Evolutionary conservation across 768 basidiomycete genomes (phyloP).

Genomic region (Leucocoprinus sp.): DNA sequence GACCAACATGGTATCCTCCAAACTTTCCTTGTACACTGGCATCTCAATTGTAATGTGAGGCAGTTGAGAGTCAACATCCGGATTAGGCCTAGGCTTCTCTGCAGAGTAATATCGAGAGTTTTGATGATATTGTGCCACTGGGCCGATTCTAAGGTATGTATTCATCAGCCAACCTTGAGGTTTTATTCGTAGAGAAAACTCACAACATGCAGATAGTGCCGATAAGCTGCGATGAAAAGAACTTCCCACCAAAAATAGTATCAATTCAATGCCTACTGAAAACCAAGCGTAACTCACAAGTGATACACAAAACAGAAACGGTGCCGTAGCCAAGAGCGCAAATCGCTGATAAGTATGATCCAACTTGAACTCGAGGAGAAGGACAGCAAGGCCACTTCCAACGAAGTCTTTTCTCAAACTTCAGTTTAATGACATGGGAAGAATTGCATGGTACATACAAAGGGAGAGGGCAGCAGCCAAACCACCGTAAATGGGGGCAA

Average conservation of each 20-base stretch:
- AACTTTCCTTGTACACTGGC: constrained; percentile 83
- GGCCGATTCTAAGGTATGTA: constrained; percentile 48
- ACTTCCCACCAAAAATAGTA: too few relatives aligned
- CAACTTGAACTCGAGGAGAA: constrained; percentile 60
- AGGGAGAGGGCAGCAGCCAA: constrained; percentile 55
- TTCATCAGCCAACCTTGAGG: constrained; percentile 16
- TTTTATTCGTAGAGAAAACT: constrained; percentile 17
- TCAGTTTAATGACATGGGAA: neutral
- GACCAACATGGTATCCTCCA: constrained; percentile 71
- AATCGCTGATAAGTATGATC: constrained; percentile 62
- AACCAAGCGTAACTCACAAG: too few relatives aligned
- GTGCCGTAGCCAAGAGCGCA: constrained; percentile 52
- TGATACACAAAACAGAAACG: constrained; percentile 70
- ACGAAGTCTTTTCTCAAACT: constrained; percentile 48
- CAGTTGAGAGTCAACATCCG: constrained; percentile 52
- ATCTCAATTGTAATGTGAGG: constrained; percentile 77
- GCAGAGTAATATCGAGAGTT: constrained; percentile 83
- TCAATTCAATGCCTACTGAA: too few relatives aligned
- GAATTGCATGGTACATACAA: constrained; percentile 35
- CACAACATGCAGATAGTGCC: constrained; percentile 60
- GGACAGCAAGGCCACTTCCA: constrained; percentile 45
- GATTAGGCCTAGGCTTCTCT: constrained; percentile 48
- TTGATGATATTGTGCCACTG: constrained; percentile 78
- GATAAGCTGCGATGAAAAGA: constrained; percentile 66
- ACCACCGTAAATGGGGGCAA: constrained; percentile 71